Evolutionary conservation across 306 rosid genomes (phyloP).

Genomic region (barrel medic (Medicago truncatula)): DNA sequence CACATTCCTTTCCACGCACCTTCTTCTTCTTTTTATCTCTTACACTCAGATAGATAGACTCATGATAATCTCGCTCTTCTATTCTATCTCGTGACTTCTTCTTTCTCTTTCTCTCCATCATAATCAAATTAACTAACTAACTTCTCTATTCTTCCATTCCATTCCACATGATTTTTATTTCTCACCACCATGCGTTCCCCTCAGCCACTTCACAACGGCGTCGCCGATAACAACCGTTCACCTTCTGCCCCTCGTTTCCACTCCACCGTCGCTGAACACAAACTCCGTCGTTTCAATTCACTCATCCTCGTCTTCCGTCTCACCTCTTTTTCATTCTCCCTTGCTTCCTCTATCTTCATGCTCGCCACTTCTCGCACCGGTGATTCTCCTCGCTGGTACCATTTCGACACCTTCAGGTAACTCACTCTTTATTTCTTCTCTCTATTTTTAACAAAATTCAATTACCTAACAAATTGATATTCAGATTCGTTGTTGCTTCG

Average conservation of each 20-base stretch:
- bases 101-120: background rate
- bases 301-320: constrained; percentile 82
- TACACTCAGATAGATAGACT: constrained; percentile 9
- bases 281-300: constrained; percentile 85
- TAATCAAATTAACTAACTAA: background rate
- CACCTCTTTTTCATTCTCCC: constrained; percentile 78
- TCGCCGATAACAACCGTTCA: constrained; percentile 60
- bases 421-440: background rate
- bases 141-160: background rate
- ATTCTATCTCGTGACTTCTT: constrained; percentile 48
- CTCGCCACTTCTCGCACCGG: constrained; percentile 72
- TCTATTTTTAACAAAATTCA: background rate
- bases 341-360: constrained; percentile 84
- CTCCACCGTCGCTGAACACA: constrained; percentile 86
- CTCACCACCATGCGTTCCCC: constrained; percentile 68
- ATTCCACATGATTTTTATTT: constrained; percentile 30
- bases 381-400: constrained; percentile 78
- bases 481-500: constrained; percentile 89
- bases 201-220: constrained; percentile 70
- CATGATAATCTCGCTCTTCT: constrained; percentile 50
- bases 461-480: background rate
- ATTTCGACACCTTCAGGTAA: constrained; percentile 93
- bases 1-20: constrained; percentile 45
- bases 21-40: constrained; percentile 28
- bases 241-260: constrained; percentile 70